Base-by-base conservation (phyloP, 148 eudicot genomes). In the Euryodendron excelsum region DNA sequence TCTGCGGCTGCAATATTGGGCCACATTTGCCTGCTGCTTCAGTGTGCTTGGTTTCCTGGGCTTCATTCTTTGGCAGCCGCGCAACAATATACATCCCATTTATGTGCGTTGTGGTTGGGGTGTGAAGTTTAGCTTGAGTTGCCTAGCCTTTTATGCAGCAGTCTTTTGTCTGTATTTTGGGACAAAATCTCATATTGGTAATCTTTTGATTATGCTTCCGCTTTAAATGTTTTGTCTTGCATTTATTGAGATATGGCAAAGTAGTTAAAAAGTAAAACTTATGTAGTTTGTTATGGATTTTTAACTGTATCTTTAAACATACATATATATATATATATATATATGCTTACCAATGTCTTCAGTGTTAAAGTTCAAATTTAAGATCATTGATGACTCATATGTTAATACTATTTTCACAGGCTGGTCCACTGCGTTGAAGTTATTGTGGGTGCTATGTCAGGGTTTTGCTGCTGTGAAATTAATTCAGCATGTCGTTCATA, bases 1-100 rank as follows among this genome's bases (percentile, higher is more conserved):
- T 77, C 84, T 86, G 77, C 90, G 66, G 80, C 65, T 88, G 80
- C 90, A 87, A 55, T 94, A 83, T 81, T 94, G 95, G 97, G 91
- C 86, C 44, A 76, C 91, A 0, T 87, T 77, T 73, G 79, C 83
- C 28, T 83, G 95, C 87, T 91, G 93, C 87, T 87, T 88, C 79
- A 73, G 87, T 47, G 91, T 89, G 83, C 90, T 94, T 69, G 75
- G 79, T 56, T 91, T 84, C 73, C 82, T 94, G 37, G 68, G 82
- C 85, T 65, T 83, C 15, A 47, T 65, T 67, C 73, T 78, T 81
- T 78, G 65, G 52, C 75, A 65, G 74, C 62, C 75, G 67, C 60
- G 77, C 36, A 79, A 83, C 77, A 80, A 80, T 72, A 81, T 14
- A 18, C 48, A 67, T 28, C 23, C 80, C 60, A 50, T 62, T 21